These are phyloP conservation scores for Albugo candida DNA, from an alignment of 352 stramenopile genomes.

Conservation along the genomic window DNA sequence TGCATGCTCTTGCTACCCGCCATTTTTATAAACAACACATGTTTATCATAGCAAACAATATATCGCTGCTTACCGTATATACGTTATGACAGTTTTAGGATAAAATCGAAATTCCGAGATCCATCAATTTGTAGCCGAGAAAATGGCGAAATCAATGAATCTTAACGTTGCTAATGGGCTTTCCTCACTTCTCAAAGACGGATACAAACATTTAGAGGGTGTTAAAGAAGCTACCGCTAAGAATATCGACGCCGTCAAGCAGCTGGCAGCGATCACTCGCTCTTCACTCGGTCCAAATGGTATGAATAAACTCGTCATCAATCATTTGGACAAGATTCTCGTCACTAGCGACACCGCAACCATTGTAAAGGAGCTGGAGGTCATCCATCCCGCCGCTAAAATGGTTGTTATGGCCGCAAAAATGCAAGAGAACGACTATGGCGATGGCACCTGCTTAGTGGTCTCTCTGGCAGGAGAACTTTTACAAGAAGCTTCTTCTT, in stretches of 20 bases:
- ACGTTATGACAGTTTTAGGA: conserved; percentile 8
- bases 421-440: conserved; percentile 96
- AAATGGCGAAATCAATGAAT: conserved; percentile 86
- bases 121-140: conserved; percentile 3
- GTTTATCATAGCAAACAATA: too few relatives aligned
- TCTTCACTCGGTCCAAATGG: conserved; percentile 97
- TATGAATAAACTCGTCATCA: conserved; percentile 99
- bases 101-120: conserved; percentile 7
- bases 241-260: conserved; percentile 97
- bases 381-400: conserved; percentile 96
- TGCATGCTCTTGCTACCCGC: neutral
- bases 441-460: conserved; percentile 93
- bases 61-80: conserved; percentile 8
- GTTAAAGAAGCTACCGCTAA: conserved; percentile 92
- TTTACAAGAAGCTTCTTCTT: conserved; percentile 87
- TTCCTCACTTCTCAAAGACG: conserved; percentile 95
- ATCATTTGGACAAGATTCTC: conserved; percentile 99
- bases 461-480: conserved; percentile 95
- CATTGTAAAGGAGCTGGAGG: conserved; percentile 97
- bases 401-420: conserved; percentile 96
- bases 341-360: conserved; percentile 98
- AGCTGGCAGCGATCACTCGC: conserved; percentile 93
- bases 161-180: conserved; percentile 92
- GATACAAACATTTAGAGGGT: conserved; percentile 91
- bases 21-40: too few relatives aligned